Evolutionary conservation across 208 protist genomes (phyloP).

Genomic region (Herpetomonas tarakana): DNA sequence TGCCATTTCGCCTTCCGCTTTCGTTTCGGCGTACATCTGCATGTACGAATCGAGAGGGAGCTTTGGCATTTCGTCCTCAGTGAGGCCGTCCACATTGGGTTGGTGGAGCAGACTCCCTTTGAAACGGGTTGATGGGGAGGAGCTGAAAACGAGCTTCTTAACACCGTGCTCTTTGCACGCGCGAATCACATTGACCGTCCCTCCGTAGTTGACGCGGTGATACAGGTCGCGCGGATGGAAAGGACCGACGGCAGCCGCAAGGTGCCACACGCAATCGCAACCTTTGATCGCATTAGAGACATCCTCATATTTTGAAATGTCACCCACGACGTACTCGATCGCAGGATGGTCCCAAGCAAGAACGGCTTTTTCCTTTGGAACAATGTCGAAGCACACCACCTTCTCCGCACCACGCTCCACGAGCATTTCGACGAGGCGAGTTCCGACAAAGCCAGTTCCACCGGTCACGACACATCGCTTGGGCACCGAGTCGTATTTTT

Average conservation of each 20-base stretch:
- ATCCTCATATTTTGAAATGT: slow-evolving; percentile 83
- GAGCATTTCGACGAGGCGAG: slow-evolving; percentile 95
- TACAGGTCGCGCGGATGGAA: slow-evolving; percentile 92
- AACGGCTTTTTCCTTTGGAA: slow-evolving; percentile 70
- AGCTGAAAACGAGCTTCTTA: slow-evolving; percentile 93
- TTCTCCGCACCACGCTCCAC: slow-evolving; percentile 91
- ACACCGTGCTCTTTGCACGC: slow-evolving; percentile 90
- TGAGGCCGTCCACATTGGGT: slow-evolving; percentile 91
- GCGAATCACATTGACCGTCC: slow-evolving; percentile 93
- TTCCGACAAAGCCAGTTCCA: slow-evolving; percentile 94
- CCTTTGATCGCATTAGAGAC: slow-evolving; percentile 77
- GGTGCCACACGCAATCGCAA: slow-evolving; percentile 93
- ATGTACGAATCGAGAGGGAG: slow-evolving; percentile 88
- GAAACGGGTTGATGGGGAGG: slow-evolving; percentile 92
- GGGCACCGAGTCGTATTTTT: slow-evolving; percentile 71
- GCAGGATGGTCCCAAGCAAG: slow-evolving; percentile 72
- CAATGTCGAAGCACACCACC: slow-evolving; percentile 91
- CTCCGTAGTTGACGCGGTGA: slow-evolving; percentile 88
- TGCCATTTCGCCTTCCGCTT: slow-evolving; percentile 91
- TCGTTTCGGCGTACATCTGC: slow-evolving; percentile 94
- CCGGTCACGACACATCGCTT: slow-evolving; percentile 91
- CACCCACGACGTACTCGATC: slow-evolving; percentile 91
- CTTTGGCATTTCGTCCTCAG: slow-evolving; percentile 86
- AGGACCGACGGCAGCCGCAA: slow-evolving; percentile 92
- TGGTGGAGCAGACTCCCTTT: slow-evolving; percentile 85